Evolutionary conservation across 2,329 filamentous ascomycete genomes (phyloP), one percentile per base, ranked within the genome.

Genomic region (Alternaria burnsii): DNA sequence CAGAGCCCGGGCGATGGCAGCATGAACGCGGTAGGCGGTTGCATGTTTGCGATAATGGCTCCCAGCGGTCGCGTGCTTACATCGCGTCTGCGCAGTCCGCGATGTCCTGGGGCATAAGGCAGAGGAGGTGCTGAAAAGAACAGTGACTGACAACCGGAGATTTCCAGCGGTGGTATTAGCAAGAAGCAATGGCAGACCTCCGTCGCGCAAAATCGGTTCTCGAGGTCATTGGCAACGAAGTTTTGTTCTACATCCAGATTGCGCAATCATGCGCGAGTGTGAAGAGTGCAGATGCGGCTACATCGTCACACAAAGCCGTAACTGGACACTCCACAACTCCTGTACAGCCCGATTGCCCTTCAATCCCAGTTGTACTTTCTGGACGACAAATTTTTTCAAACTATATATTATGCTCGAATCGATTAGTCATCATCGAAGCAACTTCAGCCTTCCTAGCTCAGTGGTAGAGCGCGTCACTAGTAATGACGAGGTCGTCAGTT

Each of bases 391-490:
- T 7, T 9, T 2, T n/a, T n/a, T n/a, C n/a, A n/a, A n/a, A n/a
- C n/a, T n/a, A 16, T 38, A 38, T 38, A 38, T 1, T 1, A 14
- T 0, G 5, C 14, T 16, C 0, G 2, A 3, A 36, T 38, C 4
- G 54, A 58, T 58, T 58, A 58, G 55, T 58, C 55, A 58, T 58
- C 55, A 53, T 32, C 24, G 30, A 58, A 2, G 34, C 48, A 52
- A 3, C 14, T 28, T 4, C 18, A 50, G 73, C 73, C 71, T 69
- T 70, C 71, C 66, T 75, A 70, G 73, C 73, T 75, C 69, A 75
- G 73, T 76, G 73, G 73, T 76, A 76, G 71, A 76, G 74, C 74
- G 74, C 71, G 72, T 74, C 74, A 76, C 74, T 76, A 76, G 74
- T 76, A 76, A 76, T 76, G 74, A 74, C 72, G 72, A 76, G 74